phyloP scores from a whole-genome alignment of 2,329 filamentous ascomycete genomes.

The Aureobasidium sp. region DNA sequence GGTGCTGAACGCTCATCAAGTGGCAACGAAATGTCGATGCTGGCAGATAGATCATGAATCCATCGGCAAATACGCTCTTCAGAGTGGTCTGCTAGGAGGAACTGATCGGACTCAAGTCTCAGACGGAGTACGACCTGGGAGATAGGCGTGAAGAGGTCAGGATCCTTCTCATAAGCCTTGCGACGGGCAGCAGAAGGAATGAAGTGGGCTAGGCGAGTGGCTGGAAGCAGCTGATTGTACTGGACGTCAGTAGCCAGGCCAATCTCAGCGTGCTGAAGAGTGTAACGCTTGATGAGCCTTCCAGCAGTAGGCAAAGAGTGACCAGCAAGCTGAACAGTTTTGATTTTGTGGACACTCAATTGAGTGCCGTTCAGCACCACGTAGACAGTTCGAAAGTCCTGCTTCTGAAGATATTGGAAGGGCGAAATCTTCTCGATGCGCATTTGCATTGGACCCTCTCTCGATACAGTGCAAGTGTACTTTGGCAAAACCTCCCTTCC shows the following conservation, averaged over 20 bases:
- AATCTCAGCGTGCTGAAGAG: conserved; percentile 64
- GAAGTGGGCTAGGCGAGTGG: conserved; percentile 37
- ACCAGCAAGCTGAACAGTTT: conserved; percentile 33
- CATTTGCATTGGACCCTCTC: conserved; percentile 24
- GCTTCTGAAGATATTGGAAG: conserved; percentile 20
- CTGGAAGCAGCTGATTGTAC: conserved; percentile 43
- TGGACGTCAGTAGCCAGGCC: conserved; percentile 65
- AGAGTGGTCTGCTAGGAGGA: conserved; percentile 58
- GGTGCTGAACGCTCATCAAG: conserved; percentile 56
- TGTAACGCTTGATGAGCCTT: conserved; percentile 57
- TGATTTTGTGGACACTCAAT: conserved; percentile 56
- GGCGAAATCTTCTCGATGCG: conserved; percentile 26
- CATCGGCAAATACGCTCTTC: conserved; percentile 59
- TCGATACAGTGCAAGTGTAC: conserved; percentile 26
- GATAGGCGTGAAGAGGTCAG: conserved; percentile 36
- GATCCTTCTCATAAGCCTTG: conserved; percentile 37
- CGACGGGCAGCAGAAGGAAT: conserved; percentile 31
- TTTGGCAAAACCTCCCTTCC: conserved; percentile 22
- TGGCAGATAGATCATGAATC: conserved; percentile 62
- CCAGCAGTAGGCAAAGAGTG: conserved; percentile 35
- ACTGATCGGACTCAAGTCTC: conserved; percentile 64
- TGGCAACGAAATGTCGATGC: conserved; percentile 61
- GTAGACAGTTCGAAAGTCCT: conserved; percentile 39
- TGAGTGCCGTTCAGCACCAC: conserved; percentile 60
- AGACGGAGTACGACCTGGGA: conserved; percentile 59